Evolutionary conservation across 148 eudicot species (phyloP).

Genomic region (Euryodendron excelsum): DNA sequence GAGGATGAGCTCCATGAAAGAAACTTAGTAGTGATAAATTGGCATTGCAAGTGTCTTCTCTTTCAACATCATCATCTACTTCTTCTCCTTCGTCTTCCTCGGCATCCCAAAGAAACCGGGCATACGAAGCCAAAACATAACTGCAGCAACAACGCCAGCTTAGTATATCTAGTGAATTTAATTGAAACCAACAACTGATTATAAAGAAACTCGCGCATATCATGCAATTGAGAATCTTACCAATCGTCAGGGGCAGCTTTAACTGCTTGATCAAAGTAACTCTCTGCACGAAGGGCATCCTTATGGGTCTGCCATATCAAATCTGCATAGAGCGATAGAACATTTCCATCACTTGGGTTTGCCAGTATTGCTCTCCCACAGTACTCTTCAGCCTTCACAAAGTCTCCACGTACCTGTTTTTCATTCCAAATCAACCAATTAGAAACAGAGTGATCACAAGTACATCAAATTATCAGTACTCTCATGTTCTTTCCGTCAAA

Average conservation of each 20-base stretch:
- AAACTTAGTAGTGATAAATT: neutral
- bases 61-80: neutral
- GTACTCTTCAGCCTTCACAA: constrained; percentile 62
- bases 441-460: too few relatives aligned
- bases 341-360: constrained; percentile 48
- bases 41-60: neutral
- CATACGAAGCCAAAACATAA: constrained; percentile 59
- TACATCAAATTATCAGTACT: too few relatives aligned
- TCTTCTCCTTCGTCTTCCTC: constrained; percentile 45
- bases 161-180: neutral
- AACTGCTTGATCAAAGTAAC: constrained; percentile 57
- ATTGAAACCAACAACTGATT: neutral
- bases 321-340: constrained; percentile 52
- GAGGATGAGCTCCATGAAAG: neutral
- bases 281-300: constrained; percentile 47
- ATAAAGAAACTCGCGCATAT: too few relatives aligned
- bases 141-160: constrained; percentile 29
- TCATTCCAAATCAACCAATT: too few relatives aligned
- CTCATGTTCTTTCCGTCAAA: too few relatives aligned
- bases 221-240: constrained; percentile 17
- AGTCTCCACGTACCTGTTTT: constrained; percentile 46
- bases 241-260: constrained; percentile 48
- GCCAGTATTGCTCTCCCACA: constrained; percentile 64
- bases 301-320: constrained; percentile 50
- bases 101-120: constrained; percentile 62